phyloP scores from a whole-genome alignment of 2,329 filamentous ascomycete genomes.

The Fusarium sp. region DNA sequence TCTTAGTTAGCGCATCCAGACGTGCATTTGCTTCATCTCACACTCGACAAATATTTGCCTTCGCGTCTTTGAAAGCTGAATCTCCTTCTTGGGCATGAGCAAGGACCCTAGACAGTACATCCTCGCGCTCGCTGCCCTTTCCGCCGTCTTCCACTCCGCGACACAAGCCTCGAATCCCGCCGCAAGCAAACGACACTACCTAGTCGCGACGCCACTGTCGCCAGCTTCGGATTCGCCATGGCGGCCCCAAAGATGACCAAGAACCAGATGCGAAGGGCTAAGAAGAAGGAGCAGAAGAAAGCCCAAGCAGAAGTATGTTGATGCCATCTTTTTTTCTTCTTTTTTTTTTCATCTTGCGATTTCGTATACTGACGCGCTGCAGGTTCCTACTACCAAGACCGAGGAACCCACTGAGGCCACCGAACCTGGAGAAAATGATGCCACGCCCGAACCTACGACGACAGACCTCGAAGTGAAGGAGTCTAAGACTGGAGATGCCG shows the following conservation, averaged over 20 bases:
- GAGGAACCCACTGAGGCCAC: slow-evolving; percentile 35
- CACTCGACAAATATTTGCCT: background rate
- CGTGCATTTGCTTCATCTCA: slow-evolving; percentile 20
- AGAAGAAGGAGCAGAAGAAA: slow-evolving; percentile 93
- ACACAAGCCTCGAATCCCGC: slow-evolving; percentile 51
- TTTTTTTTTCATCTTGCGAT: background rate
- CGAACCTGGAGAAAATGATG: slow-evolving; percentile 46
- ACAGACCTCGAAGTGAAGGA: slow-evolving; percentile 57
- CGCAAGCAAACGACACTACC: slow-evolving; percentile 44
- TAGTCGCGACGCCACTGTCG: slow-evolving; percentile 45
- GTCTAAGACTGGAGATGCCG: slow-evolving; percentile 50
- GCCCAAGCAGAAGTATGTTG: slow-evolving; percentile 64
- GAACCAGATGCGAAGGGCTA: slow-evolving; percentile 91
- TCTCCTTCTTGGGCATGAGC: slow-evolving; percentile 48
- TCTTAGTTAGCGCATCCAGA: slow-evolving; percentile 31
- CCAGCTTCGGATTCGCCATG: slow-evolving; percentile 59
- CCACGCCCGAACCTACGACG: slow-evolving; percentile 51
- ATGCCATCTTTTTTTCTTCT: background rate
- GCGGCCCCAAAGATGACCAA: slow-evolving; percentile 83
- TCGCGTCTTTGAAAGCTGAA: background rate
- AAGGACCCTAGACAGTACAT: slow-evolving; percentile 55
- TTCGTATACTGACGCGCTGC: slow-evolving; percentile 35
- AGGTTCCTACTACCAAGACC: slow-evolving; percentile 34
- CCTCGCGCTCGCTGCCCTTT: slow-evolving; percentile 50
- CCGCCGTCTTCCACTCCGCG: slow-evolving; percentile 54